Conservation (phyloP, 441 rosid genomes). For the Euphorbia schlechtendalii region DNA sequence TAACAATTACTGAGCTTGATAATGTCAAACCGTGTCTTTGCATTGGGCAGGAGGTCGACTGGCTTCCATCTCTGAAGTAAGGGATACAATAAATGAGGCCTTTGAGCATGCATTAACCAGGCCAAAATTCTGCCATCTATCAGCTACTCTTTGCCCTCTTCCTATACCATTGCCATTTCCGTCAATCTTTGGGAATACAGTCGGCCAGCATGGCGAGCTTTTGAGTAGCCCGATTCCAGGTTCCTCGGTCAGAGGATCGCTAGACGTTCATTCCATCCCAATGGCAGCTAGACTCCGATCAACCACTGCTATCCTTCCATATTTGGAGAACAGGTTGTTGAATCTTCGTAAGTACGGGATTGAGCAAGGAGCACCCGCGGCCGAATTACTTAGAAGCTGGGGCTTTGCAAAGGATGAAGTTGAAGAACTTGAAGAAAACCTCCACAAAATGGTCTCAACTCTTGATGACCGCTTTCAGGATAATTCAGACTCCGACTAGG, state of each 20-base stretch:
- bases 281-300: conserved; percentile 68
- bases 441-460: conserved; percentile 55
- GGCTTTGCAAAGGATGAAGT: conserved; percentile 78
- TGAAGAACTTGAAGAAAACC: conserved; percentile 58
- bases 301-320: conserved; percentile 58
- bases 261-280: conserved; percentile 72
- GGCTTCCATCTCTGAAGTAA: conserved; percentile 61
- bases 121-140: conserved; percentile 65
- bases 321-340: conserved; percentile 47
- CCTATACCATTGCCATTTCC: conserved; percentile 92
- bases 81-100: conserved; percentile 38
- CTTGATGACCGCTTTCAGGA: conserved; percentile 34
- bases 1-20: background rate
- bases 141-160: conserved; percentile 63
- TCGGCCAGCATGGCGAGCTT: conserved; percentile 68
- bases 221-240: conserved; percentile 45
- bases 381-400: conserved; percentile 64
- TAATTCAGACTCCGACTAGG: conserved; percentile 64
- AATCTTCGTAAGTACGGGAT: conserved; percentile 53
- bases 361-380: conserved; percentile 53
- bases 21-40: background rate
- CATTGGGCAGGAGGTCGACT: conserved; percentile 32
- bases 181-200: conserved; percentile 56
- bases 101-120: conserved; percentile 30
- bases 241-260: conserved; percentile 46